These are phyloP conservation scores for Clonostachys chloroleuca DNA, from an alignment of 2,329 filamentous ascomycete genomes.

Conservation along the genomic window DNA sequence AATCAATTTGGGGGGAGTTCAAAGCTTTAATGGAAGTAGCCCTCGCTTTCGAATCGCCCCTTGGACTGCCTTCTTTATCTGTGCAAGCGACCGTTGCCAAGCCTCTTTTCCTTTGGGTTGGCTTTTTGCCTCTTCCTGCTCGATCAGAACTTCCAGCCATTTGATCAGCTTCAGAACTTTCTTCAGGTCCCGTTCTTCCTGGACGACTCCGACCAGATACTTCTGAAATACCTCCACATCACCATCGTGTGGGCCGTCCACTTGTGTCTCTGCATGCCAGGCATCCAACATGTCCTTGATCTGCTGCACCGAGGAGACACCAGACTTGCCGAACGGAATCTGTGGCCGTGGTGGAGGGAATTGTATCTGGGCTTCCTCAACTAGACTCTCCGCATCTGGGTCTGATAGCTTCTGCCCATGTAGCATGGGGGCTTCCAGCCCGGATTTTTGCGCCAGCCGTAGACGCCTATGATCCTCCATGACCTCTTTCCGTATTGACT, in stretches of 20 bases:
- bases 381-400: constrained; percentile 11
- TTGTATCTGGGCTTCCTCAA: constrained; percentile 34
- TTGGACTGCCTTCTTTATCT: constrained; percentile 47
- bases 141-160: constrained; percentile 60
- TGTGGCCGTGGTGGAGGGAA: constrained; percentile 43
- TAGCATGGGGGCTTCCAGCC: constrained; percentile 32
- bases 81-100: constrained; percentile 40
- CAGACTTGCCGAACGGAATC: constrained; percentile 37
- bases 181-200: constrained; percentile 71
- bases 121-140: constrained; percentile 33
- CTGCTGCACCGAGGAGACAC: constrained; percentile 43
- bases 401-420: neutral
- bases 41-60: constrained; percentile 51
- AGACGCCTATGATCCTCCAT: constrained; percentile 61
- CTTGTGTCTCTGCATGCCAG: constrained; percentile 70
- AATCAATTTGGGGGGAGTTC: constrained; percentile 4
- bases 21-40: constrained; percentile 48
- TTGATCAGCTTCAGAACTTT: constrained; percentile 68
- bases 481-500: constrained; percentile 75
- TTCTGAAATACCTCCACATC: constrained; percentile 72
- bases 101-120: constrained; percentile 22
- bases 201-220: constrained; percentile 69
- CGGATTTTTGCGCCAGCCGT: constrained; percentile 53
- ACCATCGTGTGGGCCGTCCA: constrained; percentile 71
- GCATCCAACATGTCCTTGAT: constrained; percentile 69